Base-by-base conservation (phyloP, 768 basidiomycete genomes). In the Tylopilus subfusipes region DNA sequence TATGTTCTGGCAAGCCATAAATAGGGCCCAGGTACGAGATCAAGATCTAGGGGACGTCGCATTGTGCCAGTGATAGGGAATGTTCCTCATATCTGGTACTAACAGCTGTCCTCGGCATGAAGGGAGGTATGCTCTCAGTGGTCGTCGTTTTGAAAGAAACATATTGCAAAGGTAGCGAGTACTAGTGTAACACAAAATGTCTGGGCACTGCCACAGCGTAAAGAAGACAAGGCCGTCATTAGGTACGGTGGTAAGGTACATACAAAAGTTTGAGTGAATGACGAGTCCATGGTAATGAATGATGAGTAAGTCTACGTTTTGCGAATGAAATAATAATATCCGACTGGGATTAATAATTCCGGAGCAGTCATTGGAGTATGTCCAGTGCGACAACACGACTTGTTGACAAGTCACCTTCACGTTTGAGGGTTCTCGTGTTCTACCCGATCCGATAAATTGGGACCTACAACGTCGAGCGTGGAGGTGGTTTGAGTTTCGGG, bases 401-500 rank as follows among this genome's bases (percentile, higher is more conserved):
- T 19, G 18, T 24, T 8, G 13, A 19, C 44, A 24, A 30, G 19
- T 30, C n/a, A 46, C 38, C 39, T 18, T 50, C 38, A 50, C 33
- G 42, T 42, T 40, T 5, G 42, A 42, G 36, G 0, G 38, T 36
- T 45, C 36, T 53, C 48, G 31, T 5, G 11, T 31, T 44, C 50
- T 7, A 42, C 25, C 8, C 3, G 44, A 42, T 19, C 31, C 5
- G 31, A 34, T 2, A 14, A 24, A 25, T 36, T 18, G 16, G 40
- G 19, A 22, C 1, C n/a, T 21, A 29, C 48, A 4, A 38, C 22
- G 14, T 50, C 52, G 31, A 30, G 8, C 21, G 49, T 29, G 27
- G 56, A 57, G 14, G 54, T 52, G 1, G 40, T 48, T 45, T 55
- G 53, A 12, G 49, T 53, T 4, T 31, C 29, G 8, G 52, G 50